Conservation (phyloP, 768 basidiomycete genomes). For the Mycena rosella region DNA sequence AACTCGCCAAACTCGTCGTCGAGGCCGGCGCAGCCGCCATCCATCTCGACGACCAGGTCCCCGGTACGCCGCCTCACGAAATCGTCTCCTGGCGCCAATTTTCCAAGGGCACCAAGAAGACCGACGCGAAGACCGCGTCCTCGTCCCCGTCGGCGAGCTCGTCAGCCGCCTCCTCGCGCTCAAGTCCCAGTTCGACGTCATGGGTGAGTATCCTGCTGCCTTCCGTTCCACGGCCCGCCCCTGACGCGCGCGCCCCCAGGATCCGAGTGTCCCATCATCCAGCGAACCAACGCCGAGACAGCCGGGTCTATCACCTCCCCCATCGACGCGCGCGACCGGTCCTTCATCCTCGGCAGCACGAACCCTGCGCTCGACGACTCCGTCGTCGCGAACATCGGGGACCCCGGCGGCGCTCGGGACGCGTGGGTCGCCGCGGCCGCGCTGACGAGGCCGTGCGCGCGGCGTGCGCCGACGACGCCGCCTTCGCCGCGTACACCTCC, state of each 20-base stretch:
- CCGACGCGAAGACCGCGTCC: slow-evolving; percentile 2
- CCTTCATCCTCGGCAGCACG: slow-evolving; percentile 4
- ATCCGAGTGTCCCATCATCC: slow-evolving; percentile 2
- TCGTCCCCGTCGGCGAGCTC: slow-evolving; percentile 6
- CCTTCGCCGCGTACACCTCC: too few relatives aligned
- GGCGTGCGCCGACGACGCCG: too few relatives aligned
- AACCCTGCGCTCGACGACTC: slow-evolving; percentile 1
- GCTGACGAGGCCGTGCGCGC: too few relatives aligned
- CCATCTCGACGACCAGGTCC: slow-evolving; percentile 9
- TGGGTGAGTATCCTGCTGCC: neutral
- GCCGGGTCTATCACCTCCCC: neutral
- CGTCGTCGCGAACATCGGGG: neutral
- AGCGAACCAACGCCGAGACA: neutral
- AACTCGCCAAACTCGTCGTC: neutral
- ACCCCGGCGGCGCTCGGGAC: too few relatives aligned
- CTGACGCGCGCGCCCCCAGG: neutral
- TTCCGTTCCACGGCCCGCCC: neutral
- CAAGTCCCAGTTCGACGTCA: slow-evolving; percentile 2
- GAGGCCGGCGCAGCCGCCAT: neutral
- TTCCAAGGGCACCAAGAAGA: neutral
- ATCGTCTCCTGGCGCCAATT: too few relatives aligned
- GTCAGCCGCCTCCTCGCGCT: neutral
- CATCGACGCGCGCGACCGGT: slow-evolving; percentile 8
- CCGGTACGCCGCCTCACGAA: neutral
- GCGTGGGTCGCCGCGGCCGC: too few relatives aligned